A percentile compares a stretch with the other conserved stretches of the same genome.
phyloP scores from a whole-genome alignment of 2,329 filamentous ascomycete genomes.

The Plectosphaerella cucumerina region DNA sequence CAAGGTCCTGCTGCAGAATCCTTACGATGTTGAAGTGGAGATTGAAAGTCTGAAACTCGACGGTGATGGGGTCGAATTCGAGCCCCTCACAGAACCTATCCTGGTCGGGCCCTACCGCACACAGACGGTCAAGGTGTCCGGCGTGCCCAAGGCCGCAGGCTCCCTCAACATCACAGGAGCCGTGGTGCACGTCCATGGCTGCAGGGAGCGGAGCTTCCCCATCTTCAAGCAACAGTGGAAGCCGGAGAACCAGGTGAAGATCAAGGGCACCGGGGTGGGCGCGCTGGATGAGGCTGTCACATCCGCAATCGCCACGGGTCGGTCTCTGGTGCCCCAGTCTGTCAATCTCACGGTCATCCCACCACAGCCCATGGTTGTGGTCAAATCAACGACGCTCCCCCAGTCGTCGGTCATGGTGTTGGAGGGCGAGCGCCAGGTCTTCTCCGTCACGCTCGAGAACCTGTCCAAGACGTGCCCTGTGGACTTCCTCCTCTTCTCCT shows the following conservation, averaged over 20 bases:
- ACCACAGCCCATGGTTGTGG: slow-evolving; percentile 69
- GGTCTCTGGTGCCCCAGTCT: slow-evolving; percentile 41
- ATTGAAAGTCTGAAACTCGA: slow-evolving; percentile 78
- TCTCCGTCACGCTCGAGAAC: slow-evolving; percentile 79
- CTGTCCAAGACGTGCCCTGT: slow-evolving; percentile 65
- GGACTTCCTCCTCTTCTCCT: slow-evolving; percentile 82
- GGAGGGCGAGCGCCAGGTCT: slow-evolving; percentile 77
- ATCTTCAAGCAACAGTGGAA: slow-evolving; percentile 78
- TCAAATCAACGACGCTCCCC: slow-evolving; percentile 72
- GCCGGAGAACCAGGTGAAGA: slow-evolving; percentile 63
- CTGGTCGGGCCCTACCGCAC: slow-evolving; percentile 77
- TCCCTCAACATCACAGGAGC: slow-evolving; percentile 73
- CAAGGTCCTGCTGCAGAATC: slow-evolving; percentile 83
- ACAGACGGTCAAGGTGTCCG: slow-evolving; percentile 70
- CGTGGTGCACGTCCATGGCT: slow-evolving; percentile 73
- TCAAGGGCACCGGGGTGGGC: slow-evolving; percentile 69
- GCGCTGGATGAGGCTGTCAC: slow-evolving; percentile 46
- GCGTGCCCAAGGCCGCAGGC: slow-evolving; percentile 64
- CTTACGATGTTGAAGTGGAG: slow-evolving; percentile 88
- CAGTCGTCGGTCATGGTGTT: slow-evolving; percentile 89
- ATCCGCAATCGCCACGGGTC: slow-evolving; percentile 29
- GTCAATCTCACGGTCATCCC: slow-evolving; percentile 72
- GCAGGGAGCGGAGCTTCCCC: slow-evolving; percentile 76
- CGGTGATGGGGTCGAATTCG: slow-evolving; percentile 68
- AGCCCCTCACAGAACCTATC: slow-evolving; percentile 59